Conservation (phyloP, 192 early-diverging fungal species). For the Haplosporangium gracile region DNA sequence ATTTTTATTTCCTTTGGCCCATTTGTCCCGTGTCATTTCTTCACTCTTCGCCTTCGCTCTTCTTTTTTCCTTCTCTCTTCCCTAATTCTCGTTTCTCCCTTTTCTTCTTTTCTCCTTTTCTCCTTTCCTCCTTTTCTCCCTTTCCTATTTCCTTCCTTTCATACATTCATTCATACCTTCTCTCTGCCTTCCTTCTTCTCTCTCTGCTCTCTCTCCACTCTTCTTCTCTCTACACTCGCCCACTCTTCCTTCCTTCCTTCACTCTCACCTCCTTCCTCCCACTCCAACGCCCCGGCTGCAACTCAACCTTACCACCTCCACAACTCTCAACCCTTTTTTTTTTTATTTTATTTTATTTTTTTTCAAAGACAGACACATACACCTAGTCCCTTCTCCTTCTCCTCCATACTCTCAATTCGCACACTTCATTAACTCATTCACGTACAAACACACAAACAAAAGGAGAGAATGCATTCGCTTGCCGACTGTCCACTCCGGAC, state of each 20-base stretch:
- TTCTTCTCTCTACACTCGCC: neutral
- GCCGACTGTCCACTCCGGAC: conserved; percentile 42
- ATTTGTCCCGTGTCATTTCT: too few species aligned
- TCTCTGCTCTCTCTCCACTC: neutral
- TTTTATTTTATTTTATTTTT: neutral
- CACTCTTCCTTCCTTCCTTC: neutral
- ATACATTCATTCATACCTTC: neutral
- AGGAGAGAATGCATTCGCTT: conserved; percentile 26
- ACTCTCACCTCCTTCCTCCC: neutral
- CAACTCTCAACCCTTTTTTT: neutral
- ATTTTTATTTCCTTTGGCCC: too few species aligned
- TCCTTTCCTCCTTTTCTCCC: neutral
- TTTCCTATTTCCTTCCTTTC: neutral
- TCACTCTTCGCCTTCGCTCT: neutral
- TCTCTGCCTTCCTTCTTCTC: neutral
- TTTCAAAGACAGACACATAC: neutral
- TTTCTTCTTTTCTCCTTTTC: neutral
- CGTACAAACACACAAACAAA: neutral
- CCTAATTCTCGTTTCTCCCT: neutral
- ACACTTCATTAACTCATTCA: neutral
- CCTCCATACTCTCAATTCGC: too few species aligned
- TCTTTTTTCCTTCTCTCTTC: neutral
- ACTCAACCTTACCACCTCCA: too few species aligned
- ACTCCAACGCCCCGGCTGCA: too few species aligned
- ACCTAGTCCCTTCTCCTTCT: neutral